Conservation (phyloP, 2,329 filamentous ascomycete genomes). For the Hawksworthiomyces lignivorus region DNA sequence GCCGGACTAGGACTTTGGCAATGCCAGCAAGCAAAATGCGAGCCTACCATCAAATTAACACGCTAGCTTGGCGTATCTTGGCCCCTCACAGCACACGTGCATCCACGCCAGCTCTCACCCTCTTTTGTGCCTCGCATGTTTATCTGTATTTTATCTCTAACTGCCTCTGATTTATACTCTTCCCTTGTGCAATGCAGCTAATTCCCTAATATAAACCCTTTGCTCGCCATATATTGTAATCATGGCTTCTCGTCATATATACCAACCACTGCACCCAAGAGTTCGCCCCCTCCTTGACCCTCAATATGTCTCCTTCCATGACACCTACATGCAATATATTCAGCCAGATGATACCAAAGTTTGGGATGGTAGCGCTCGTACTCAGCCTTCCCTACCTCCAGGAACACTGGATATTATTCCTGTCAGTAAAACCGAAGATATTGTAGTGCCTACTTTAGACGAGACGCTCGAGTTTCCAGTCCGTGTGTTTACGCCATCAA, state of each 20-base stretch:
- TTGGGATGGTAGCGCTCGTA: slow-evolving; percentile 26
- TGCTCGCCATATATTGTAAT: too few species aligned
- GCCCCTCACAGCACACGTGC: too few species aligned
- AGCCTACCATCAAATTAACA: background rate
- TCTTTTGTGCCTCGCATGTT: too few species aligned
- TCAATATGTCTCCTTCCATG: slow-evolving; percentile 31
- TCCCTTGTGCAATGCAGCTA: too few species aligned
- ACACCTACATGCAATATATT: slow-evolving; percentile 29
- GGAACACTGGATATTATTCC: slow-evolving; percentile 15
- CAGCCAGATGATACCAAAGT: slow-evolving; percentile 23
- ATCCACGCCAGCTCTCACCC: too few species aligned
- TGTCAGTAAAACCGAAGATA: slow-evolving; percentile 22
- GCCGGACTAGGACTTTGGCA: background rate
- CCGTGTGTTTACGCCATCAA: slow-evolving; percentile 25
- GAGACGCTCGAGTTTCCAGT: slow-evolving; percentile 22
- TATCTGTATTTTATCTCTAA: background rate
- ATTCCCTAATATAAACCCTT: background rate
- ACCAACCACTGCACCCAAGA: slow-evolving; percentile 26
- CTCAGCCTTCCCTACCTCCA: slow-evolving; percentile 20
- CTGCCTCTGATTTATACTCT: too few species aligned
- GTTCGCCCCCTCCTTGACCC: slow-evolving; percentile 27
- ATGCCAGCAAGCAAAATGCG: background rate
- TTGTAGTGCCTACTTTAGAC: slow-evolving; percentile 18
- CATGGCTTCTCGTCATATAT: background rate
- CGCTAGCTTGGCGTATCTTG: background rate